Base-by-base conservation (phyloP, 2,329 filamentous ascomycete species). In the Penicillium oxalicum region DNA sequence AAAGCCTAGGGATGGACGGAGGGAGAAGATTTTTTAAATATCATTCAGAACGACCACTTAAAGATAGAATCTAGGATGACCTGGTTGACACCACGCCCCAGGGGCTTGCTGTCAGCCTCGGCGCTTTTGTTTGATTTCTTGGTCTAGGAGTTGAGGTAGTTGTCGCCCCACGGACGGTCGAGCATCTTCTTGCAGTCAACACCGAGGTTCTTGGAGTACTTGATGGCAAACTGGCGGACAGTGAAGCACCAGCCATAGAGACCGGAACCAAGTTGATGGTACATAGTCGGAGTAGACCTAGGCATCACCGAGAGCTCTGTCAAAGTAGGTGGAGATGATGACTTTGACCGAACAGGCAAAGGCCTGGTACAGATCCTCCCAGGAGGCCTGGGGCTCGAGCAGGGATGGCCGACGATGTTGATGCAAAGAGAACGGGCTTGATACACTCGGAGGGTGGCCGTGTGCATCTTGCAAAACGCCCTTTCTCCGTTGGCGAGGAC, bases 121-220 rank as follows among this genome's bases (percentile, higher is more conserved):
- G 79, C 79, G 72, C 77, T 82, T 82, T 87, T 97, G 75, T 91
- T 91, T 93, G 93, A 98, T 85, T 98, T 98, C 89, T 97, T 98
- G 81, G 93, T 98, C 79, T 88, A 83, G 65, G 93, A 88, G 84
- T 98, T 97, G 88, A 98, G 98, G 84, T 83, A 98, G 83, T 90
- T 96, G 85, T 98, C 93, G 64, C 93, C 93, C 93, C 93, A 98
- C 64, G 98, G 89, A 86, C 93, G 90, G 81, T 96, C 89, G 88
- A 97, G 95, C 93, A 98, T 96, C 89, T 97, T 97, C 80, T 85
- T 87, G 77, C 91, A 91, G 85, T 98, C 91, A 67, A 98, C 93
- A 87, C 93, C 93, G 69, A 98, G 97, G 80, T 98, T 98, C 90
- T 97, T 97, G 77, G 91, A 87, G 76, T 98, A 98, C 69, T 86